Evolutionary conservation across 257 asterid species (phyloP), one percentile per base, ranked within the genome.

Genomic region (Forsythia suspensa): DNA sequence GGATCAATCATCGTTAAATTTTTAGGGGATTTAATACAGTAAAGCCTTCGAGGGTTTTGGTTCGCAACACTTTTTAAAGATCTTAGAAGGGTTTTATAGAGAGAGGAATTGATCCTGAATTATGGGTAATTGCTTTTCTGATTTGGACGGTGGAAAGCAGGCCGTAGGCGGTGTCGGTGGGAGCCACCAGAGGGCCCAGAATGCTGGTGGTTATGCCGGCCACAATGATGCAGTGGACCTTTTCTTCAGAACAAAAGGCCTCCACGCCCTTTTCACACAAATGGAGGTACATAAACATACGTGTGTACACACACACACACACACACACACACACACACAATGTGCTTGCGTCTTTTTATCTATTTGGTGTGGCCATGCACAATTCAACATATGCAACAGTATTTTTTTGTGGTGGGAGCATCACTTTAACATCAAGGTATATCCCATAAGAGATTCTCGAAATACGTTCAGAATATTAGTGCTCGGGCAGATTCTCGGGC

Each of bases 91-190:
- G 16, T 51, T 63, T 10, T 63, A 24, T 4, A 34, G 40, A 63
- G 8, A 2, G 16, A 8, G 38, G 8, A 3, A 10, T 63, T 29
- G 40, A 9, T 63, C 29, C 40, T 21, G 15, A 63, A 8, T 8
- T 10, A 92, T 92, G 93, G 96, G 95, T 15, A 87, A 86, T 57
- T 90, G 92, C 78, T 74, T 77, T 12, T 89, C 96, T 3, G 97
- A 91, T 82, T 88, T 89, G 66, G 81, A 86, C 66, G 96, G 97
- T 63, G 97, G 97, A 16, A 76, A 89, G 82, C 97, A 92, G 74
- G 97, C 93, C 16, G 75, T 91, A 18, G 96, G 88, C 0, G 86
- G 82, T 65, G 76, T 80, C 38, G 69, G 74, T 55, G 78, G 77
- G 74, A 77, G 40, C 72, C 80, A 84, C 70, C 70, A 20, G 4